These are phyloP conservation scores for Polygonum aviculare DNA, from an alignment of 148 eudicot species.

Conservation along the genomic window DNA sequence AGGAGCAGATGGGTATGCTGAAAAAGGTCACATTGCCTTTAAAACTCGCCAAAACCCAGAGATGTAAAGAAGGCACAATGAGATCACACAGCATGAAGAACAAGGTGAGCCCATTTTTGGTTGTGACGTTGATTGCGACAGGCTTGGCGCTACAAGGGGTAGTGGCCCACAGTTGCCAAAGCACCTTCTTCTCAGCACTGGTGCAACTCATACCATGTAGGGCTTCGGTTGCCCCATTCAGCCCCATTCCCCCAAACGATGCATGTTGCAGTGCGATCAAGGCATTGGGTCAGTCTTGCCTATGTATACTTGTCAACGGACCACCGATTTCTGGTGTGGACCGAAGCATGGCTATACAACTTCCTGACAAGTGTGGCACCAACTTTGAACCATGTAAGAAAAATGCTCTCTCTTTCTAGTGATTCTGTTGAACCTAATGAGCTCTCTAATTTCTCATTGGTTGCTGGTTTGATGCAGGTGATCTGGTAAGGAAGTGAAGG, in stretches of 20 bases:
- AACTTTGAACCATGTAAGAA: constrained; percentile 69
- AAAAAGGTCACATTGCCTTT: constrained; percentile 24
- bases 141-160: constrained; percentile 27
- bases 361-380: constrained; percentile 68
- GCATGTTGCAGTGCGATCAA: constrained; percentile 70
- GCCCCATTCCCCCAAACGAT: constrained; percentile 73
- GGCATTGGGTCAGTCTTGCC: constrained; percentile 75
- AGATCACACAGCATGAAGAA: constrained; percentile 28
- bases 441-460: background rate
- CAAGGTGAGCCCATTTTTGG: constrained; percentile 19
- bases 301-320: constrained; percentile 79
- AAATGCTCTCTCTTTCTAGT: background rate
- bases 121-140: constrained; percentile 23
- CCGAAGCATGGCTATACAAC: constrained; percentile 82
- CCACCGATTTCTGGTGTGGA: constrained; percentile 88
- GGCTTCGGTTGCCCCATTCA: constrained; percentile 60
- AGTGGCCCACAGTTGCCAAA: constrained; percentile 38
- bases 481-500: constrained; percentile 6
- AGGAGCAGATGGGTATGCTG: constrained; percentile 31
- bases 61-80: background rate
- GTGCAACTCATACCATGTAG: constrained; percentile 89
- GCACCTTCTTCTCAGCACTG: constrained; percentile 76
- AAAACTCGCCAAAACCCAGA: background rate
- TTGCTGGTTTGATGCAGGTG: constrained; percentile 3
- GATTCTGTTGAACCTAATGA: background rate